phyloP scores from a whole-genome alignment of 2,329 filamentous ascomycete genomes.

The Microcyclospora tardicrescens region DNA sequence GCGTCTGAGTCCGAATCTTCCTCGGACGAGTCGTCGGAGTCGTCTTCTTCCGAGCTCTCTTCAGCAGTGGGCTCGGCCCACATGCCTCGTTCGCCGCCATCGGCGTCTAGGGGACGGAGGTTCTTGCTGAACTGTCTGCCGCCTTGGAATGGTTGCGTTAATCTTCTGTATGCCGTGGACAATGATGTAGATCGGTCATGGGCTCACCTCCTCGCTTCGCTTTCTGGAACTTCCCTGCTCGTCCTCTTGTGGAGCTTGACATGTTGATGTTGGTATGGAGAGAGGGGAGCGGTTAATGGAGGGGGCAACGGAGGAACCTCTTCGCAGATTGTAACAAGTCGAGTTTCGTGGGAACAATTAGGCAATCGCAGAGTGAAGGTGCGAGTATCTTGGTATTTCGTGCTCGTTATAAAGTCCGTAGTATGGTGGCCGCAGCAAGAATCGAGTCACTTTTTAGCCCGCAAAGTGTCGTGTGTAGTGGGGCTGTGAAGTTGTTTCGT shows the following conservation, averaged over 20 bases:
- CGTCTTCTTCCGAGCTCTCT: conserved; percentile 35
- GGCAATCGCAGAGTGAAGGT: not conserved
- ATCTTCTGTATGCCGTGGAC: conserved; percentile 4
- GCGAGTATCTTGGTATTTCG: not conserved
- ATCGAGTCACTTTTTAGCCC: conserved; percentile 1
- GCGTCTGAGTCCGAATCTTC: conserved; percentile 29
- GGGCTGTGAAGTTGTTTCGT: no score
- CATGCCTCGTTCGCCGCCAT: conserved; percentile 81
- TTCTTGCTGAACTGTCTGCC: conserved; percentile 93
- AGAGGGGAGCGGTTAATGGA: conserved; percentile 18
- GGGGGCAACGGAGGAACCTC: conserved; percentile 2
- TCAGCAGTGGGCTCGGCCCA: conserved; percentile 53
- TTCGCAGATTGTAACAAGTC: not conserved
- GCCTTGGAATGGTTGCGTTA: conserved; percentile 38
- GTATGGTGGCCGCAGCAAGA: not conserved
- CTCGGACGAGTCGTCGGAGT: conserved; percentile 36
- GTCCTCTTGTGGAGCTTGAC: conserved; percentile 48
- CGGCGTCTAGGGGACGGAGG: conserved; percentile 72
- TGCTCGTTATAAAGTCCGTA: not conserved
- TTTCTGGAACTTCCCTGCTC: conserved; percentile 90
- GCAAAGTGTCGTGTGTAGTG: conserved; percentile 1
- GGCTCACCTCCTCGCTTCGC: conserved; percentile 72
- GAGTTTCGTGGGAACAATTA: not conserved
- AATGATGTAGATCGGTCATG: conserved; percentile 12
- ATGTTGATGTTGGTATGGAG: conserved; percentile 23